phyloP scores from a whole-genome alignment of 805 yeast species.

The Danielia reshetovae region DNA sequence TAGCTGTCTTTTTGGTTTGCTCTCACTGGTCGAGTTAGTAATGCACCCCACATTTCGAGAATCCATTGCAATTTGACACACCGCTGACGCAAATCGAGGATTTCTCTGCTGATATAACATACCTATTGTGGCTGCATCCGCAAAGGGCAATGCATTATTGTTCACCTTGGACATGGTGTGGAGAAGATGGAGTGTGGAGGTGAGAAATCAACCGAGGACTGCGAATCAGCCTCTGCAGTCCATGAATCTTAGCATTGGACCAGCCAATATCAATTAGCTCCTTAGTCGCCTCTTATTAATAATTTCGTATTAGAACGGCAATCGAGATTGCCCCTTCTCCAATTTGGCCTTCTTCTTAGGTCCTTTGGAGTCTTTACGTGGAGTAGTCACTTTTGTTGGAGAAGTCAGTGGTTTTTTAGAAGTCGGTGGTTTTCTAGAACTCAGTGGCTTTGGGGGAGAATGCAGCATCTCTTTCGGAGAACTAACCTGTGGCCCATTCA shows the following conservation, averaged over 20 bases:
- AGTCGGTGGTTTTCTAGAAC: no score
- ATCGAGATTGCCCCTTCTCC: background rate
- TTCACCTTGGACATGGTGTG: constrained; percentile 11
- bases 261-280: no score
- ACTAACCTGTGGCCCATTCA: constrained; percentile 20
- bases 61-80: background rate
- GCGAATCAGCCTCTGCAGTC: no score
- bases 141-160: constrained; percentile 49
- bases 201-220: background rate
- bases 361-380: no score
- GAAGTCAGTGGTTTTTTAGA: no score
- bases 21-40: constrained; percentile 50
- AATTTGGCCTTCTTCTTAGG: background rate
- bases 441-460: background rate
- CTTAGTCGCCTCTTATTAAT: no score
- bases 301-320: background rate
- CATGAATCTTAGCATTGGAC: no score
- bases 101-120: constrained; percentile 32
- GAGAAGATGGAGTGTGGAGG: background rate
- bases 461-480: background rate
- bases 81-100: background rate
- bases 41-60: background rate
- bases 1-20: constrained; percentile 88
- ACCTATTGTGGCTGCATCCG: constrained; percentile 86
- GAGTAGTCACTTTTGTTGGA: no score